Percentiles rank a stretch among this genome's conserved stretches.
Conservation (phyloP, 495 filamentous ascomycete species). For the Penicillium parvum region DNA sequence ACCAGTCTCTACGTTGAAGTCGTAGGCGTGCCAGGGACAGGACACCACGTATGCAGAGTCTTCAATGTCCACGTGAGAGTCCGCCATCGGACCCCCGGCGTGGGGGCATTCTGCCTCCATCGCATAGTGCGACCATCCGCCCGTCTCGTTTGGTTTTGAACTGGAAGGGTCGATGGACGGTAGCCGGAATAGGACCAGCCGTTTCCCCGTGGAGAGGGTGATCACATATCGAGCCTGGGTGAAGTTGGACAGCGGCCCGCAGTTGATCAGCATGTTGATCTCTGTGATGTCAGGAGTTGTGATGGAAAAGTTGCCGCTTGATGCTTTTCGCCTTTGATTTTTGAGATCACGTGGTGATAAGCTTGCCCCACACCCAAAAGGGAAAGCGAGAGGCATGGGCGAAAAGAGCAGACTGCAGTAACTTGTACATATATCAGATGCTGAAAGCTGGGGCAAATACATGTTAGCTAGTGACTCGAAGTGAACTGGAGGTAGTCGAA, state of each 20-base stretch:
- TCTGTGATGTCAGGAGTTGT: neutral
- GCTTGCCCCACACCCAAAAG: neutral
- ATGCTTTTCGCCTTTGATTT: neutral
- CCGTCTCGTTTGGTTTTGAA: conserved; percentile 29
- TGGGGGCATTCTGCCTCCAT: conserved; percentile 54
- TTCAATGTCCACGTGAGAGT: conserved; percentile 49
- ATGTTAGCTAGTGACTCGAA: too few relatives aligned
- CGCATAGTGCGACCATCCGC: conserved; percentile 50
- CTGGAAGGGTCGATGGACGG: conserved; percentile 37
- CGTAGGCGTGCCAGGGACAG: conserved; percentile 54
- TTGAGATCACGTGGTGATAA: conserved; percentile 10
- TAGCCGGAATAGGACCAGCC: conserved; percentile 48
- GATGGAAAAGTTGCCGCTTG: conserved; percentile 1
- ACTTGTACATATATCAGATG: too few relatives aligned
- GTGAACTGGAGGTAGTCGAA: too few relatives aligned
- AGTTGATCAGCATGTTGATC: conserved; percentile 30
- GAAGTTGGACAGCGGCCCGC: conserved; percentile 33
- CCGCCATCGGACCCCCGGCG: conserved; percentile 49
- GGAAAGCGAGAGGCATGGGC: neutral
- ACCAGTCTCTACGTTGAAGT: conserved; percentile 54
- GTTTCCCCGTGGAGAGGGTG: conserved; percentile 46
- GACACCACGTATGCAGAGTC: conserved; percentile 52
- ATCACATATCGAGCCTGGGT: conserved; percentile 46
- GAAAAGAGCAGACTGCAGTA: neutral
- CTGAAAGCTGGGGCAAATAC: too few relatives aligned